Evolutionary conservation across 2,329 filamentous ascomycete species (phyloP).

Genomic region (Rhinocladiella similis): DNA sequence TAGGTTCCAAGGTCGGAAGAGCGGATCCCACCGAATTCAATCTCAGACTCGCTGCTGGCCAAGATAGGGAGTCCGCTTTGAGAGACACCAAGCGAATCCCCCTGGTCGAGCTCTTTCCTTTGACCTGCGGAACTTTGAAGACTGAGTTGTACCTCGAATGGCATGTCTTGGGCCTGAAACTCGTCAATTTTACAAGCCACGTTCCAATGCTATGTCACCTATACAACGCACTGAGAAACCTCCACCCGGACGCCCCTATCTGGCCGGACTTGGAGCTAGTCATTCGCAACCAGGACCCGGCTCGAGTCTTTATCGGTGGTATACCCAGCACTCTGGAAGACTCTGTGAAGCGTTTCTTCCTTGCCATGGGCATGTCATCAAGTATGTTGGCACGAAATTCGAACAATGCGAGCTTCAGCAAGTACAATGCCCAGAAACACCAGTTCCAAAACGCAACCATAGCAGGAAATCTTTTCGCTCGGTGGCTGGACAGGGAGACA

Average conservation of each 20-base stretch:
- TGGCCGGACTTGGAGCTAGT: constrained; percentile 8
- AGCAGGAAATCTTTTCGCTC: constrained; percentile 2
- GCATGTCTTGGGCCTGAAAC: constrained; percentile 2
- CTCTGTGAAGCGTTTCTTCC: not conserved
- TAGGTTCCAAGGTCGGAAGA: not conserved
- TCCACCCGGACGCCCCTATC: not conserved
- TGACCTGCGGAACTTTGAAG: constrained; percentile 6
- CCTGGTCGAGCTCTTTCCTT: constrained; percentile 1
- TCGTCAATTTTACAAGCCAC: not conserved
- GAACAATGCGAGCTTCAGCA: not conserved
- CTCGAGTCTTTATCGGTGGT: not conserved
- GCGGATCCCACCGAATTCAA: not conserved
- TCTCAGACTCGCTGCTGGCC: not conserved
- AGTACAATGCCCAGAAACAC: not conserved
- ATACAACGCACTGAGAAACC: constrained; percentile 1
- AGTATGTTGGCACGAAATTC: not conserved
- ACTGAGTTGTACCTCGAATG: constrained; percentile 2
- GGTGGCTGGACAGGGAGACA: not conserved
- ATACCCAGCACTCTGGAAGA: not conserved
- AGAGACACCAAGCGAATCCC: not conserved
- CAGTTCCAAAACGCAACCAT: not conserved
- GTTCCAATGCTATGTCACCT: constrained; percentile 3
- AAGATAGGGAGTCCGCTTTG: not conserved
- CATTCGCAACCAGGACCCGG: constrained; percentile 3
- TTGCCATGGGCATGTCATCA: not conserved